Conservation (phyloP, 768 basidiomycete species). For the Termitomyces sp. region DNA sequence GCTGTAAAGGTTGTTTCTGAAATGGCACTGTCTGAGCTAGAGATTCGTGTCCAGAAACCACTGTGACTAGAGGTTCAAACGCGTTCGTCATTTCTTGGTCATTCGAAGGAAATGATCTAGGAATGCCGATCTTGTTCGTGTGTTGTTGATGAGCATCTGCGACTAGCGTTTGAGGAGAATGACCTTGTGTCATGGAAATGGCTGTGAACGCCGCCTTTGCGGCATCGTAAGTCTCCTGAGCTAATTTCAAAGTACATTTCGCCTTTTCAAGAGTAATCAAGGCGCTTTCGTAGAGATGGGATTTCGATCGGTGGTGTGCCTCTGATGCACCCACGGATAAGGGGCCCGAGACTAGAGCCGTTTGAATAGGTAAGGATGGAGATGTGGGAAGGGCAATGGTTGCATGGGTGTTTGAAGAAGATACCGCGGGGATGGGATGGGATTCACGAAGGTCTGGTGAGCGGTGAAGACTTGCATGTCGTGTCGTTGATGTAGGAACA, state of each 20-base stretch:
- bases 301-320: background rate
- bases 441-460: background rate
- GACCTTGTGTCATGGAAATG: background rate
- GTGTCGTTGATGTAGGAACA: background rate
- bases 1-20: background rate
- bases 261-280: conserved; percentile 7
- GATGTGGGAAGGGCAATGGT: background rate
- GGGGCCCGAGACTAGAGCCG: background rate
- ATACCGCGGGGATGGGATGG: background rate
- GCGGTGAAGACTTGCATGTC: background rate
- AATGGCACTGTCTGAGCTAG: background rate
- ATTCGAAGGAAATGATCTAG: background rate
- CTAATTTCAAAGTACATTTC: background rate
- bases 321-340: background rate
- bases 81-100: background rate
- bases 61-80: background rate
- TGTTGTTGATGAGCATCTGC: background rate
- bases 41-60: background rate
- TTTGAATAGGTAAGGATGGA: background rate
- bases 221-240: conserved; percentile 9
- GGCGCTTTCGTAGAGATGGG: conserved; percentile 5
- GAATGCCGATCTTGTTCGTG: background rate
- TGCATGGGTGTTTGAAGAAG: background rate
- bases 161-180: background rate
- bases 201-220: conserved; percentile 9